phyloP scores from a whole-genome alignment of 2,329 filamentous ascomycete species.

The Anthostomella pinea region DNA sequence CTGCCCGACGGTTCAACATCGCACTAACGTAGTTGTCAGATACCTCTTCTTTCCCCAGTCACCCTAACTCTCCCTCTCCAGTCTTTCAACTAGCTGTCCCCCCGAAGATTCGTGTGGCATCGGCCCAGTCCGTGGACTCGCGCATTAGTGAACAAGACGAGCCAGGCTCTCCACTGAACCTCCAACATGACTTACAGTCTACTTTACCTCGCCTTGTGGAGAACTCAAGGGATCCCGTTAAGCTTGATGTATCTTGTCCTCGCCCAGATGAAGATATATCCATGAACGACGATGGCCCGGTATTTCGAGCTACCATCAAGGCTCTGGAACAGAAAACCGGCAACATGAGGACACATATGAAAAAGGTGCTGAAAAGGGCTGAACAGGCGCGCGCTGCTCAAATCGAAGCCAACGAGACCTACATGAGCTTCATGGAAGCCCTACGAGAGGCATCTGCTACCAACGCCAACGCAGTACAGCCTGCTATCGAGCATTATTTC shows the following conservation, averaged over 20 bases:
- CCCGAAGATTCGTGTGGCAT: constrained; percentile 78
- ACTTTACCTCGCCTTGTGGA: constrained; percentile 16
- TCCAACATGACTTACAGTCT: constrained; percentile 36
- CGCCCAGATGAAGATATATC: constrained; percentile 83
- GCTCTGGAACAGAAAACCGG: constrained; percentile 94
- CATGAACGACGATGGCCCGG: constrained; percentile 83
- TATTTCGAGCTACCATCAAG: constrained; percentile 96
- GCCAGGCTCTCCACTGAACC: constrained; percentile 50
- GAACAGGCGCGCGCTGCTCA: constrained; percentile 83
- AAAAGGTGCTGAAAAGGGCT: constrained; percentile 92
- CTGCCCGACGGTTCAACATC: constrained; percentile 6
- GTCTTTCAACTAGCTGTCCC: constrained; percentile 71
- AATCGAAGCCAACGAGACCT: constrained; percentile 79
- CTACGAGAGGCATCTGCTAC: constrained; percentile 83
- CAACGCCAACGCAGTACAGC: constrained; percentile 95
- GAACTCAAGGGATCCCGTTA: constrained; percentile 54
- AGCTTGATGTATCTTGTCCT: constrained; percentile 83
- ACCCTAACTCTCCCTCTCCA: constrained; percentile 66
- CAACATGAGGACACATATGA: constrained; percentile 91
- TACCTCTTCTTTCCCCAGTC: constrained; percentile 43
- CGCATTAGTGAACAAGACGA: constrained; percentile 72
- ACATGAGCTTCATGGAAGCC: constrained; percentile 78
- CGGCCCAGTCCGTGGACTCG: constrained; percentile 81
- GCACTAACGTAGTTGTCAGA: constrained; percentile 36
- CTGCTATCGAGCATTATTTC: constrained; percentile 95